These are phyloP conservation scores for Pleurostoma richardsiae DNA, from an alignment of 2,329 filamentous ascomycete species.

Conservation along the genomic window DNA sequence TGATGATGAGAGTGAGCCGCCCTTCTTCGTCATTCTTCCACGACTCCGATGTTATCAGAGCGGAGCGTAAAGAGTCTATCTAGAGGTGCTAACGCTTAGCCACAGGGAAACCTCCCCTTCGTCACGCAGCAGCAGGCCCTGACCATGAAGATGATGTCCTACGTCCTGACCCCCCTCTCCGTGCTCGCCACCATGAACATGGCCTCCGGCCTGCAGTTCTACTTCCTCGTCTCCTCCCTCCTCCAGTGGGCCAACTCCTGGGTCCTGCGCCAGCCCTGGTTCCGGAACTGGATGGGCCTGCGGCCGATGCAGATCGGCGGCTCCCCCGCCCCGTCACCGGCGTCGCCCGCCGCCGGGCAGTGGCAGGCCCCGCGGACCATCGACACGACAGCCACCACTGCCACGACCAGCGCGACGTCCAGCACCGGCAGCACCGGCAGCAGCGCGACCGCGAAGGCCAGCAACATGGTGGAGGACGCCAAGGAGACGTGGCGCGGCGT, in stretches of 20 bases:
- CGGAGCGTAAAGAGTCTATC: constrained; percentile 1
- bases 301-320: constrained; percentile 17
- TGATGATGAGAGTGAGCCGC: constrained; percentile 51
- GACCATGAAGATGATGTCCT: constrained; percentile 24
- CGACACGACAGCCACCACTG: constrained; percentile 11
- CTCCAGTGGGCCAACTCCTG: constrained; percentile 35
- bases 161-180: constrained; percentile 24
- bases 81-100: neutral
- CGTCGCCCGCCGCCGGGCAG: constrained; percentile 6
- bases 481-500: constrained; percentile 7
- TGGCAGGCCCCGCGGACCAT: constrained; percentile 26
- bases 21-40: neutral
- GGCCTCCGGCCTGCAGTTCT: constrained; percentile 52
- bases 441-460: neutral
- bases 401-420: neutral
- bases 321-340: neutral
- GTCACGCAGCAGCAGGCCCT: constrained; percentile 22
- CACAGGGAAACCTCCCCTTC: constrained; percentile 23
- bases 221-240: constrained; percentile 45
- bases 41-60: too few species aligned
- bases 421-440: neutral
- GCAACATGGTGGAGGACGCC: constrained; percentile 8
- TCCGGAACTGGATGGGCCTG: constrained; percentile 32
- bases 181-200: constrained; percentile 40
- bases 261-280: constrained; percentile 31